Evolutionary conservation across 2,329 filamentous ascomycete genomes (phyloP).

Genomic region (Sarocladium brachiariae): DNA sequence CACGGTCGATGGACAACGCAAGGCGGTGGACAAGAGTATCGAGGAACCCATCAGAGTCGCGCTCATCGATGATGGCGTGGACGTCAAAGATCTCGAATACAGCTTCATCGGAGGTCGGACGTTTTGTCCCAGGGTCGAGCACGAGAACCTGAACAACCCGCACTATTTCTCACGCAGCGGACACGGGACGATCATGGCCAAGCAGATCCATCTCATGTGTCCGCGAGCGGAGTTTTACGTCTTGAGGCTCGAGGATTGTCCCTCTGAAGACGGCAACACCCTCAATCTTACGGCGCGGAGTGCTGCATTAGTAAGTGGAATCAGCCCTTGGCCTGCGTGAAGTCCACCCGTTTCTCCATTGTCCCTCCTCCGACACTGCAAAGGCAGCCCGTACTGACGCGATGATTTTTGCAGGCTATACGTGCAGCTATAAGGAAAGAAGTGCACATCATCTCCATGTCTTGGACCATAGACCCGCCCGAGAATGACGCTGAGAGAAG

Average conservation of each 20-base stretch:
- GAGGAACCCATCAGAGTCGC: conserved; percentile 24
- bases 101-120: conserved; percentile 20
- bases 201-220: conserved; percentile 18
- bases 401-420: conserved; percentile 26
- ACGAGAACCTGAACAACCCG: conserved; percentile 14
- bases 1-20: conserved; percentile 1
- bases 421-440: conserved; percentile 20
- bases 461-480: conserved; percentile 25
- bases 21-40: conserved; percentile 10
- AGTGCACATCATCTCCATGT: conserved; percentile 31
- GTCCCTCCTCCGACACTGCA: no score
- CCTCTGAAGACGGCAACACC: conserved; percentile 11
- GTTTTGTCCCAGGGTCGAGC: conserved; percentile 17
- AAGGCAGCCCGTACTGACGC: no score
- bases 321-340: no score
- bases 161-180: conserved; percentile 23
- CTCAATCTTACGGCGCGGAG: conserved; percentile 13
- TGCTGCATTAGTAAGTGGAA: conserved; percentile 21
- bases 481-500: conserved; percentile 7
- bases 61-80: conserved; percentile 33
- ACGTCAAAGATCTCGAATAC: conserved; percentile 21
- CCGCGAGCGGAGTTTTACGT: conserved; percentile 19
- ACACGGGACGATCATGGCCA: conserved; percentile 23
- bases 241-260: conserved; percentile 13
- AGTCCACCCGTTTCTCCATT: no score